These are phyloP conservation scores for Fusarium tjaetaba DNA, from an alignment of 2,329 filamentous ascomycete genomes.

Conservation along the genomic window DNA sequence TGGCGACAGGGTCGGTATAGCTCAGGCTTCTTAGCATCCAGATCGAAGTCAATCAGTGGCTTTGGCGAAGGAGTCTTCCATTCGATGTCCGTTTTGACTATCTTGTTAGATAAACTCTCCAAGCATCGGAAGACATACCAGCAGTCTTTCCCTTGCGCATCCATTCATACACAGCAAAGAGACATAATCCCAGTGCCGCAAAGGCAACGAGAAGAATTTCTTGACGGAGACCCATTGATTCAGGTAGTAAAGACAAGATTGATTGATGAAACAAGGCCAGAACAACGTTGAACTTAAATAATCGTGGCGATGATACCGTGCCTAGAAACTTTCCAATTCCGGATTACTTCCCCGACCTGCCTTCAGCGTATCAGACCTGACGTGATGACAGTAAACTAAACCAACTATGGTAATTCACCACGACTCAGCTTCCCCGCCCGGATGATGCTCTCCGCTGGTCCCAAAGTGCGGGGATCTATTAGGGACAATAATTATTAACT, in stretches of 20 bases:
- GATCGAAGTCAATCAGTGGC: conserved; percentile 3
- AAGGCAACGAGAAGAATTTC: neutral
- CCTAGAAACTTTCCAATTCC: conserved; percentile 3
- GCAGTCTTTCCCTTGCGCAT: neutral
- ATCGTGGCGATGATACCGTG: neutral
- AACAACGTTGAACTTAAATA: neutral
- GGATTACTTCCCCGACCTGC: neutral
- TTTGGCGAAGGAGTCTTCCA: conserved; percentile 14
- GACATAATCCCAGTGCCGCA: neutral
- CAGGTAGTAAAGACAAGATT: neutral
- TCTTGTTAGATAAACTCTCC: fast-evolving
- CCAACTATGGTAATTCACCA: neutral
- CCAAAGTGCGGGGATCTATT: neutral
- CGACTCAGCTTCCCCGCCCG: neutral
- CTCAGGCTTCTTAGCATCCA: conserved; percentile 18
- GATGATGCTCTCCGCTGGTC: neutral
- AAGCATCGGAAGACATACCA: neutral
- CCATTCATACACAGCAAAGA: neutral
- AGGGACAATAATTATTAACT: neutral
- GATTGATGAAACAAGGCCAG: neutral
- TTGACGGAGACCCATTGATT: neutral
- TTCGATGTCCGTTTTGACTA: neutral
- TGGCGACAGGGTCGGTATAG: conserved; percentile 32
- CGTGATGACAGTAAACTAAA: neutral
- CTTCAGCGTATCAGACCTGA: no score